A percentile compares a stretch with the other conserved stretches of the same genome.
Conservation (phyloP, 768 basidiomycete species). For the Boletus rubescentipes region DNA sequence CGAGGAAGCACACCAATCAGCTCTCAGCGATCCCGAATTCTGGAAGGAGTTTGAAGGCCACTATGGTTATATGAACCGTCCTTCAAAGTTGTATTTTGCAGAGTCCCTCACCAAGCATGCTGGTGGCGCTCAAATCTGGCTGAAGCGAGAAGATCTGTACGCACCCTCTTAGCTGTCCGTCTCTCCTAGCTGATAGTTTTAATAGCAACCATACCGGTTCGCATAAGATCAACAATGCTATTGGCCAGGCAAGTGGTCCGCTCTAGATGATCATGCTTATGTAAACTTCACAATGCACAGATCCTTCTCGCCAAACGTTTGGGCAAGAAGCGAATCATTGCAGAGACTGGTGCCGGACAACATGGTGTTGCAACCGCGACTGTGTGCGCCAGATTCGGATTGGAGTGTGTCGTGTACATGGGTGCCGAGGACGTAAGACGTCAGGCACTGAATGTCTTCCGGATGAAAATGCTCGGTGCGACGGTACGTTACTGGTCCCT, state of each 20-base stretch:
- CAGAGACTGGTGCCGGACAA: constrained; percentile 98
- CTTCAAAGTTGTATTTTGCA: constrained; percentile 88
- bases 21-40: constrained; percentile 85
- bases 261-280: not conserved
- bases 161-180: constrained; percentile 23
- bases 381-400: constrained; percentile 92
- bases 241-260: constrained; percentile 72
- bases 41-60: constrained; percentile 87
- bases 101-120: constrained; percentile 86
- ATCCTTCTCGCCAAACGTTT: constrained; percentile 91
- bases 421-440: constrained; percentile 95
- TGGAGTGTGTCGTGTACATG: constrained; percentile 98
- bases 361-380: constrained; percentile 99
- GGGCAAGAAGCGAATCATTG: constrained; percentile 96
- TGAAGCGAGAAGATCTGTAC: constrained; percentile 92
- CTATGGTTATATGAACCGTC: constrained; percentile 94
- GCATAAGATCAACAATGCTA: constrained; percentile 99
- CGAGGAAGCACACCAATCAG: constrained; percentile 85
- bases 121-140: constrained; percentile 95
- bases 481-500: constrained; percentile 48
- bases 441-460: constrained; percentile 96
- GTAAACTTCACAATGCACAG: constrained; percentile 36
- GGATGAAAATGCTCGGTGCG: constrained; percentile 95
- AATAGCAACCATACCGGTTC: constrained; percentile 94
- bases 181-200: constrained; percentile 1